A percentile compares a stretch with the other conserved stretches of the same genome.
Conservation (phyloP, 768 basidiomycete genomes). For the Lyophyllum atratum region DNA sequence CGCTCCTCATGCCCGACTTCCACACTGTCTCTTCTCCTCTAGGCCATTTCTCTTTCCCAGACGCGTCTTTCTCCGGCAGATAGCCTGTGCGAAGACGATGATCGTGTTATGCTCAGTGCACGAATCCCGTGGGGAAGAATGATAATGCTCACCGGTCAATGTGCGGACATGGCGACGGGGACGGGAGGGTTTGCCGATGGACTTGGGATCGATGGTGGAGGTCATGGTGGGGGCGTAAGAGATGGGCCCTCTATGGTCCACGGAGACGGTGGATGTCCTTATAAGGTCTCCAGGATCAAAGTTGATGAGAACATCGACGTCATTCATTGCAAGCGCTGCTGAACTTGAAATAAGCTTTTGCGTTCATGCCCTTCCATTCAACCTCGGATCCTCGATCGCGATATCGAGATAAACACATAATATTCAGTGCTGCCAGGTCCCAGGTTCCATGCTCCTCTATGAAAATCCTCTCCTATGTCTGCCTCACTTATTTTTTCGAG, state of each 20-base stretch:
- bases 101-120: background rate
- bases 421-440: too few relatives aligned
- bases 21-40: slow-evolving; percentile 75
- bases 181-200: slow-evolving; percentile 62
- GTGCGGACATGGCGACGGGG: slow-evolving; percentile 70
- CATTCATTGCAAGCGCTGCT: slow-evolving; percentile 5
- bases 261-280: slow-evolving; percentile 8
- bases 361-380: background rate
- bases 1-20: slow-evolving; percentile 60
- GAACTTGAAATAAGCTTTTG: background rate
- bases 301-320: slow-evolving; percentile 3
- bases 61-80: slow-evolving; percentile 72
- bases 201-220: slow-evolving; percentile 62
- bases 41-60: slow-evolving; percentile 86
- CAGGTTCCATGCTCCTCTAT: too few relatives aligned
- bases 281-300: slow-evolving; percentile 12
- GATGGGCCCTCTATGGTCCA: slow-evolving; percentile 1
- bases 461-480: background rate
- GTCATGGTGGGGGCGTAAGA: slow-evolving; percentile 47
- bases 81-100: slow-evolving; percentile 53
- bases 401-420: too few relatives aligned
- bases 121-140: background rate
- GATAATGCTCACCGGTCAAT: slow-evolving; percentile 50
- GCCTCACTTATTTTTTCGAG: background rate
- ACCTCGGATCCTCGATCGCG: background rate